Conservation (phyloP, 305 asterid species). For the Petunia hybrid region DNA sequence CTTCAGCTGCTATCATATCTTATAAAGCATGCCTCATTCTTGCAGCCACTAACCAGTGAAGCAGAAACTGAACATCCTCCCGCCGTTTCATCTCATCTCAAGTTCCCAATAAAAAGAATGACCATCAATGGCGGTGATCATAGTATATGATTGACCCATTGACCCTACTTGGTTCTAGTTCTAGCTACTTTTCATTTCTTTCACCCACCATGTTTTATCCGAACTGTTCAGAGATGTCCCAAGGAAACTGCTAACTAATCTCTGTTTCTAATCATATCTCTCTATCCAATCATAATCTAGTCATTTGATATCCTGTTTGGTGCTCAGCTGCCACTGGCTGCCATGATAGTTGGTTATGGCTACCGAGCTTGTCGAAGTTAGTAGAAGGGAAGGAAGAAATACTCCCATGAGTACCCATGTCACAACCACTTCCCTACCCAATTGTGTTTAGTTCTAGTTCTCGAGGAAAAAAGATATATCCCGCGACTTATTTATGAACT, state of each 20-base stretch:
- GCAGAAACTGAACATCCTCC: not conserved
- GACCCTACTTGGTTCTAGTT: conserved; percentile 2
- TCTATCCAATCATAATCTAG: not conserved
- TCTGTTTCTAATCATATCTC: not conserved
- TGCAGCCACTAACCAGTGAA: not conserved
- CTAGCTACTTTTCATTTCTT: not conserved
- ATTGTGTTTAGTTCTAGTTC: not conserved
- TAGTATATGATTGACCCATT: not conserved
- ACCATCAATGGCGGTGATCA: not conserved
- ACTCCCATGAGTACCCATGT: conserved; percentile 18
- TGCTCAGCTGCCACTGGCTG: not conserved
- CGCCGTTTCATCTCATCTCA: not conserved
- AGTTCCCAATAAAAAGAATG: conserved; percentile 10
- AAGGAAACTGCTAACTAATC: conserved; percentile 15
- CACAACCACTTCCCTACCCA: not conserved
- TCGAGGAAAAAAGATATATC: not conserved
- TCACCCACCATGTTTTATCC: not conserved
- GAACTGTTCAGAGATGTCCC: not conserved
- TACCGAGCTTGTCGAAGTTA: not conserved
- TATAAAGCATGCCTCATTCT: not conserved
- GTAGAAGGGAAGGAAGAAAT: not conserved
- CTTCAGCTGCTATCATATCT: conserved; percentile 5
- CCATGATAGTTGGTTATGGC: conserved; percentile 6
- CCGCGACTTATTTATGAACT: not conserved
- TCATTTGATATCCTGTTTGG: not conserved